Percentiles rank a stretch among this genome's conserved stretches.
Conservation (phyloP, 2,329 filamentous ascomycete genomes). For the Scedosporium aurantiacum region DNA sequence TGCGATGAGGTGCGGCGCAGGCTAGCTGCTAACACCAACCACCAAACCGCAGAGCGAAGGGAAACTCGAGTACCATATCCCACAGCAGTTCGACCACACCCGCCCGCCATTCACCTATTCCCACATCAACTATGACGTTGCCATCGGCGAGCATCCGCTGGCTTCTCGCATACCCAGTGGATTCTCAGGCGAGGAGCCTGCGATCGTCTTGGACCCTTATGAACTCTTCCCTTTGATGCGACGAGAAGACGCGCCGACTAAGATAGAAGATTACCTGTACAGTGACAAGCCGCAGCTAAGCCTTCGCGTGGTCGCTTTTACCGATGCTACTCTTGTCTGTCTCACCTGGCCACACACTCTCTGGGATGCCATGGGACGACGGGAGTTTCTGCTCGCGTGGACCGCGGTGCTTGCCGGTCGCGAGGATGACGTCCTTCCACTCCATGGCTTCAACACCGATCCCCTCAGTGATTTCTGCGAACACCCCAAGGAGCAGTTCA, state of each 20-base stretch:
- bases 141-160: conserved; percentile 29
- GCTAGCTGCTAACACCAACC: too few species aligned
- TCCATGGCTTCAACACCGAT: conserved; percentile 5
- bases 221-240: not conserved
- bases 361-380: conserved; percentile 33
- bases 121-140: conserved; percentile 23
- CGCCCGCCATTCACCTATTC: conserved; percentile 30
- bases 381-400: conserved; percentile 33
- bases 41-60: conserved; percentile 10
- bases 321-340: conserved; percentile 36
- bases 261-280: conserved; percentile 27
- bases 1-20: too few species aligned
- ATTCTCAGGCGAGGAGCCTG: not conserved
- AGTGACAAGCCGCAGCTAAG: conserved; percentile 33
- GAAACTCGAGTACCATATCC: conserved; percentile 22
- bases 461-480: not conserved
- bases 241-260: conserved; percentile 8
- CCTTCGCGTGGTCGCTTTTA: conserved; percentile 36
- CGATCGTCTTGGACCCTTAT: not conserved
- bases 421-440: conserved; percentile 28
- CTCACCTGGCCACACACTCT: conserved; percentile 36
- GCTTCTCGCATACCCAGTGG: conserved; percentile 13
- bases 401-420: conserved; percentile 30
- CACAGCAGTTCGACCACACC: conserved; percentile 16
- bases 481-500: not conserved